phyloP scores from a whole-genome alignment of 495 filamentous ascomycete species.

The Neurospora sp. region DNA sequence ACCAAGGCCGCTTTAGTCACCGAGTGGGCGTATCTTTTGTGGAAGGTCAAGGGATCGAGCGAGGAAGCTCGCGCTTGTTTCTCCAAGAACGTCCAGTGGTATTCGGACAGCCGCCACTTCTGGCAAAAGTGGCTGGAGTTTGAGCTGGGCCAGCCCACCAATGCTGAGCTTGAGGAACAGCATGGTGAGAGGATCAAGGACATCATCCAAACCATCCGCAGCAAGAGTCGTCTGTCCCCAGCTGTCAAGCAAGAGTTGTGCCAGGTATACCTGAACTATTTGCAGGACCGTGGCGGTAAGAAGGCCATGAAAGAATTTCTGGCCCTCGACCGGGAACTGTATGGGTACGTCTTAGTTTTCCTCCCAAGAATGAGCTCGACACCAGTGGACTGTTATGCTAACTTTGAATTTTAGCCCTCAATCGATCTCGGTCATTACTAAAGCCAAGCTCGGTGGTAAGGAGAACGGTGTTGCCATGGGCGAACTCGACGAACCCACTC shows the following conservation, averaged over 20 bases:
- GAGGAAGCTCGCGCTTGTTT: conserved; percentile 84
- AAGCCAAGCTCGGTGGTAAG: conserved; percentile 36
- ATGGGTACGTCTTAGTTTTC: conserved; percentile 49
- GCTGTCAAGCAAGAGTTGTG: conserved; percentile 65
- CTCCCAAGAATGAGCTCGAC: neutral
- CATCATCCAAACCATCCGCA: conserved; percentile 68
- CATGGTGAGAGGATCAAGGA: conserved; percentile 68
- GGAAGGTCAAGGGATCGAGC: conserved; percentile 78
- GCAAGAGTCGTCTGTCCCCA: conserved; percentile 60
- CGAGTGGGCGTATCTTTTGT: conserved; percentile 81
- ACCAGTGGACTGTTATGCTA: neutral
- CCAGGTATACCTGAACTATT: conserved; percentile 70
- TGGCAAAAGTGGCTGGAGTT: conserved; percentile 86
- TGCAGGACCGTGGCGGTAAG: conserved; percentile 75
- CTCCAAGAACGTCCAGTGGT: conserved; percentile 72
- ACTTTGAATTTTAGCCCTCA: conserved; percentile 28
- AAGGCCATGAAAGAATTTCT: conserved; percentile 82
- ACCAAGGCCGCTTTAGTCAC: conserved; percentile 81
- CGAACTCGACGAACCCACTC: conserved; percentile 53
- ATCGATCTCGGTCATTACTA: conserved; percentile 34
- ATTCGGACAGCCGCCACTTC: conserved; percentile 80
- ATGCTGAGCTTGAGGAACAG: conserved; percentile 47
- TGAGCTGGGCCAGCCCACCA: conserved; percentile 80
- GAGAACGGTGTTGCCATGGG: conserved; percentile 50
- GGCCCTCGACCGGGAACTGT: conserved; percentile 72